These are phyloP conservation scores for Globisporangium paddicum DNA, from an alignment of 352 stramenopile genomes.

Conservation along the genomic window DNA sequence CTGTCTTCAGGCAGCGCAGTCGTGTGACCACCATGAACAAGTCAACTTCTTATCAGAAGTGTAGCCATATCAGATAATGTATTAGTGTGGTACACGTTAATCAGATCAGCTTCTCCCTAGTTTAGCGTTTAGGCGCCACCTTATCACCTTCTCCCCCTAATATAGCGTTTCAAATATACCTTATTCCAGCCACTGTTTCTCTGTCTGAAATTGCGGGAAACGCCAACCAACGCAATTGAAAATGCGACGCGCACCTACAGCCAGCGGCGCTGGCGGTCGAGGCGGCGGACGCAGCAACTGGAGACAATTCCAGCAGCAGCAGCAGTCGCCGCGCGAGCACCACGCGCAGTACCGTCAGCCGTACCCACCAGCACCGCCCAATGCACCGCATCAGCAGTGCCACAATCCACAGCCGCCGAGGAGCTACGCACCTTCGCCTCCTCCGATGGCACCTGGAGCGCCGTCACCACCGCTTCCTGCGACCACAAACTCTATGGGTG, in stretches of 20 bases:
- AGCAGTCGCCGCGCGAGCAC: constrained; percentile 8
- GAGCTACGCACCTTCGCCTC: constrained; percentile 8
- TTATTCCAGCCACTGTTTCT: not conserved
- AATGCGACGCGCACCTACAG: constrained; percentile 12
- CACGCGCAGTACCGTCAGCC: constrained; percentile 3
- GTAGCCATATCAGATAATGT: not conserved
- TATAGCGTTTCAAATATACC: not conserved
- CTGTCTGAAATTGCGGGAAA: constrained; percentile 1
- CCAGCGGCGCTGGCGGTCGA: constrained; percentile 9
- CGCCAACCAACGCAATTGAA: constrained; percentile 7
- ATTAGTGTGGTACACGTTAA: not conserved
- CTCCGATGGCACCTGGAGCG: not conserved
- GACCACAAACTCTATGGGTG: not conserved
- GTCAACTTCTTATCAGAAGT: not conserved
- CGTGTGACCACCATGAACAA: not conserved
- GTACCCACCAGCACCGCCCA: not conserved
- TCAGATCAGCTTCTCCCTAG: not conserved
- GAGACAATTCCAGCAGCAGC: constrained; percentile 31
- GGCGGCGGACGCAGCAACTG: constrained; percentile 17
- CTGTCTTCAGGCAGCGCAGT: not conserved
- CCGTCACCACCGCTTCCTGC: not conserved
- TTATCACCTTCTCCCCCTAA: not conserved
- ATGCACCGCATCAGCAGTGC: not conserved
- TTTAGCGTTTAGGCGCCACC: not conserved
- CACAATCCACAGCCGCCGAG: not conserved